These are phyloP conservation scores for Chlamydomonas incerta DNA, from an alignment of 139 green algal species.

Conservation along the genomic window DNA sequence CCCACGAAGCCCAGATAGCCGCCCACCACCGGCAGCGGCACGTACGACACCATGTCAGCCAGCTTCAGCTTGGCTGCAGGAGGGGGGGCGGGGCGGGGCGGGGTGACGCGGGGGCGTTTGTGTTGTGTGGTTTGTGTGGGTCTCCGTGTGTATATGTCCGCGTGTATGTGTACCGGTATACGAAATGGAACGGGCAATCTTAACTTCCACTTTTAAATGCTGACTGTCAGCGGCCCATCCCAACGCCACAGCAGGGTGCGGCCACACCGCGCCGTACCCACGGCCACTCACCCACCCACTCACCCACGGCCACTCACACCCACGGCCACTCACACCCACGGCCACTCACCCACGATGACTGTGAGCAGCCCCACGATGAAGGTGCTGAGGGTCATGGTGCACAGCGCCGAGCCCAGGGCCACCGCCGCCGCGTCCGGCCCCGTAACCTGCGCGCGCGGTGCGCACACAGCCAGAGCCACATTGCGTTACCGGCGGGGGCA, in stretches of 20 bases:
- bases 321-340: background rate
- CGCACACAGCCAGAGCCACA: no score
- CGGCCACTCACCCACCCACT: background rate
- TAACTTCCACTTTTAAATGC: no score
- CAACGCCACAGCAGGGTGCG: no score
- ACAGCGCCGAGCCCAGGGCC: slow-evolving; percentile 72
- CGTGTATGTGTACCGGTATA: no score
- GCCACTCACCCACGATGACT: slow-evolving; percentile 67
- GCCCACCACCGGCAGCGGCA: slow-evolving; percentile 83
- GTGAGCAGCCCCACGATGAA: slow-evolving; percentile 77
- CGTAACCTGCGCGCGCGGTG: background rate
- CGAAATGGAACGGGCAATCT: no score
- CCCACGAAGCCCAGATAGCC: slow-evolving; percentile 78
- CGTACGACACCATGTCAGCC: slow-evolving; percentile 82
- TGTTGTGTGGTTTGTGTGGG: no score
- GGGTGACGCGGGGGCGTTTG: no score
- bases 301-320: no score
- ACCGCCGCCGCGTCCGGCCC: slow-evolving; percentile 4
- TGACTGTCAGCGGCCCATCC: no score
- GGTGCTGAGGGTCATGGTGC: slow-evolving; percentile 71
- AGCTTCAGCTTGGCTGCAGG: slow-evolving; percentile 47
- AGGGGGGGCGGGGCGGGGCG: background rate
- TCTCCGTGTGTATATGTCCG: no score
- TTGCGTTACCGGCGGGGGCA: no score
- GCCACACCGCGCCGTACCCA: no score